Base-by-base conservation (phyloP, 257 asterid genomes). In the Solanum chaucha region DNA sequence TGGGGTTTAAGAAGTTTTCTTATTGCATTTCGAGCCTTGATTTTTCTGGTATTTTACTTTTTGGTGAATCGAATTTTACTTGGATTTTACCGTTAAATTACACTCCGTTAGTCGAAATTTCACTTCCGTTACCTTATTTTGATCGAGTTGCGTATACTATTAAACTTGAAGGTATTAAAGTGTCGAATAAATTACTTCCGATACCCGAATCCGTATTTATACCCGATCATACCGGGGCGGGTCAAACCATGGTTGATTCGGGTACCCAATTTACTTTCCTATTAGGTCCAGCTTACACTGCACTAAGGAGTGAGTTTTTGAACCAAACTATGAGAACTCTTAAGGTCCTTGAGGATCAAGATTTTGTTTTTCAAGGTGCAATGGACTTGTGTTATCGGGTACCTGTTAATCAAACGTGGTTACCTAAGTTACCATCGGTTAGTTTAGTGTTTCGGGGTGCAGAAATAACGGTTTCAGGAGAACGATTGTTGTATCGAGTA, bases 141-240 rank as follows among this genome's bases (percentile, higher is more conserved):
- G 93, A 96, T 84, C 88, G 98, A 22, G 98, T 91, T 26, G 98
- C 99, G 0, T 96, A 96, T 91, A 95, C 98, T 1, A 94, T 96
- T 86, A 95, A 94, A 40, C 94, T 96, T 5, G 96, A 94, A 91
- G 99, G 99, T 26, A 97, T 97, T 51, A 91, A 82, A 86, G 98
- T 97, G 46, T 87, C 93, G 5, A 83, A 92, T 13, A 94, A 91
- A 8, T 35, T 89, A 5, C 89, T 97, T 2, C 93, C 90, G 0
- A 30, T 97, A 28, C 96, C 99, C 8, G 91, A 93, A 14, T 94
- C 98, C 83, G 84, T 94, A 35, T 93, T 93, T 87, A 94, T 86
- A 89, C 99, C 99, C 72, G 98, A 97, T 44, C 98, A 95, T 32
- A 95, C 98, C 10, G 98, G 99, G 20, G 98, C 99, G 90, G 99